Evolutionary conservation across 192 early-diverging fungal genomes (phyloP), one percentile per base, ranked within the genome.

Genomic region (Entomortierella chlamydospora): DNA sequence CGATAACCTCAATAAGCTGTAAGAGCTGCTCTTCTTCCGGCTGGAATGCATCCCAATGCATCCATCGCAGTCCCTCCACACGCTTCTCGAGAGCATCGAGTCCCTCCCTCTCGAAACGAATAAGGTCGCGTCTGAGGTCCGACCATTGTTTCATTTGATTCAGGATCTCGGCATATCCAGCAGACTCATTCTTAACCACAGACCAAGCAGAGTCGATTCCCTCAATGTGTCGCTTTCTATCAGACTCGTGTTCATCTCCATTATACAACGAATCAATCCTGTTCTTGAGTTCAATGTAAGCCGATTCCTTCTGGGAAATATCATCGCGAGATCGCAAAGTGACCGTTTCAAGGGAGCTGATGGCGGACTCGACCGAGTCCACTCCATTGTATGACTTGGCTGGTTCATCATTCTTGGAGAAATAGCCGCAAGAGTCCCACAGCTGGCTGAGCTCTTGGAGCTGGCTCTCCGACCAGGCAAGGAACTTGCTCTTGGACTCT

Each of bases 1-100:
- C 76, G 12, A 70, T 55, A 13, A 29, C 42, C 1, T 65, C 26
- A 28, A 79, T 69, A 31, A 68, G 29, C 45, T 34, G 39, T n/a
- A 70, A 26, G n/a, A 79, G 76, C 13, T 53, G 22, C 9, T 64
- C 51, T 12, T 79, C 76, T 51, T 79, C 76, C 2, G 43, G 67
- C 52, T 70, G 76, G 63, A 79, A 79, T 1, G 68, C 62, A 29
- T 79, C 76, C 76, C 76, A 79, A 26, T 69, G 76, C 76, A 79
- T 64, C 76, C 76, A 79, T n/a, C 76, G 26, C 29, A 79, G 22
- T 1, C 68, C 68, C 41, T 79, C 76, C 11, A 79, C 76, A 25
- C 76, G 76, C 42, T 57, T 79, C 50, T 79, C 76, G 29, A 79
- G 57, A 12, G 22, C 12, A 8, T 55, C 68, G 13, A 79, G 76